Evolutionary conservation across 2,329 filamentous ascomycete genomes (phyloP).

Genomic region (Arthrobotrys sinensis): DNA sequence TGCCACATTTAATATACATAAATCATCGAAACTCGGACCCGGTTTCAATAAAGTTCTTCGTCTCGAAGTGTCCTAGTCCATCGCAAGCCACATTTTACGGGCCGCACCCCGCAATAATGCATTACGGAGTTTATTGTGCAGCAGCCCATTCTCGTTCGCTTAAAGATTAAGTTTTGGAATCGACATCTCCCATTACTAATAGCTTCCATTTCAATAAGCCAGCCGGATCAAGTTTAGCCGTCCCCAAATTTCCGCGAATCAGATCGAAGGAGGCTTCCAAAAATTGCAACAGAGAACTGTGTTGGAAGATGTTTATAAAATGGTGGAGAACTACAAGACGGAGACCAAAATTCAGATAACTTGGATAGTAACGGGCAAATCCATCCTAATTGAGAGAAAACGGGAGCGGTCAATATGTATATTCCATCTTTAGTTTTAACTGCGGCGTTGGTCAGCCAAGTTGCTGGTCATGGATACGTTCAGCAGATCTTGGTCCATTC

Average conservation of each 20-base stretch:
- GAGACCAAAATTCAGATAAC: not conserved
- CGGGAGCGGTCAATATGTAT: constrained; percentile 8
- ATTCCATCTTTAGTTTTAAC: constrained; percentile 29
- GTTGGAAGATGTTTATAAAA: constrained; percentile 1
- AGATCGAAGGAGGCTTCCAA: not conserved
- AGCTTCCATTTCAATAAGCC: not conserved
- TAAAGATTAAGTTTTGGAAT: not conserved
- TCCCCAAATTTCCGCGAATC: constrained; percentile 44
- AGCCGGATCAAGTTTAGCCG: constrained; percentile 34
- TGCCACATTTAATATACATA: not conserved
- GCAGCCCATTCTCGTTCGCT: constrained; percentile 26
- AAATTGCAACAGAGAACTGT: constrained; percentile 8
- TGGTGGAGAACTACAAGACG: not conserved
- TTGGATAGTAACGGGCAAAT: not conserved
- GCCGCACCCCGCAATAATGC: constrained; percentile 36
- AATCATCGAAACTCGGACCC: not conserved
- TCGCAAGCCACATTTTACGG: constrained; percentile 34
- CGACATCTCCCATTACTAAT: not conserved
- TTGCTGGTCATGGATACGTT: constrained; percentile 62
- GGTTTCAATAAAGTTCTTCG: not conserved
- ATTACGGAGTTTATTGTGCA: constrained; percentile 15
- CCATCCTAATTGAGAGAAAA: no score
- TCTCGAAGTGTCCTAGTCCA: not conserved
- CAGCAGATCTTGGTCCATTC: constrained; percentile 62
- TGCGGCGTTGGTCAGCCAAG: constrained; percentile 17